These are phyloP conservation scores for Polygonum aviculare DNA, from an alignment of 148 eudicot genomes.

Conservation along the genomic window DNA sequence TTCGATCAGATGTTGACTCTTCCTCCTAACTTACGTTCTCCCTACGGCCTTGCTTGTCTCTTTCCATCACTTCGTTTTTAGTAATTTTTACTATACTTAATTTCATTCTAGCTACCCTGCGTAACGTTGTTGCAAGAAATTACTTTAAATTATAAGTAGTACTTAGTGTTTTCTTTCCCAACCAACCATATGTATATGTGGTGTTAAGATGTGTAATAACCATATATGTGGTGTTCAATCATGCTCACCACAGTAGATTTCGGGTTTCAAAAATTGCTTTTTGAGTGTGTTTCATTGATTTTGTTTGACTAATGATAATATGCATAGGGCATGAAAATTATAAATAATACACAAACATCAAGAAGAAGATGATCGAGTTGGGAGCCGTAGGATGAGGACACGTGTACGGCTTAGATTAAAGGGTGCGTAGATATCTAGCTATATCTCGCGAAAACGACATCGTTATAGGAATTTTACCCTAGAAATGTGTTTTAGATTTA, in stretches of 20 bases:
- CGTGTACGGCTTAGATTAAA: not conserved
- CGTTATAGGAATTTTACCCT: too few species aligned
- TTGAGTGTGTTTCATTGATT: too few species aligned
- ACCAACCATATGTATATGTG: too few species aligned
- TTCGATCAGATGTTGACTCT: too few species aligned
- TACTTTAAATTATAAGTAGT: not conserved
- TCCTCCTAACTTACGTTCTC: not conserved
- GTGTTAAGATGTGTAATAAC: not conserved
- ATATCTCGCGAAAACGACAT: too few species aligned
- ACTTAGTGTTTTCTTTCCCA: not conserved
- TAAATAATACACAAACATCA: not conserved
- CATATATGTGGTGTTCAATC: not conserved
- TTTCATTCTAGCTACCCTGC: not conserved
- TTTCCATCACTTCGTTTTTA: not conserved
- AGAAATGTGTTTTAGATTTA: too few species aligned
- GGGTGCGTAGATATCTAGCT: not conserved
- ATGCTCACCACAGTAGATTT: not conserved
- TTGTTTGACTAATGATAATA: too few species aligned
- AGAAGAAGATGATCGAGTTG: not conserved
- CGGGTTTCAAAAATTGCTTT: too few species aligned
- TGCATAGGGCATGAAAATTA: too few species aligned
- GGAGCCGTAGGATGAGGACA: not conserved
- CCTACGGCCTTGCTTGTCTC: constrained; percentile 6
- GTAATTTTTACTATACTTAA: not conserved
- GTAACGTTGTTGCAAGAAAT: not conserved